phyloP scores from a whole-genome alignment of 306 rosid species.

The Trifolium pratense region DNA sequence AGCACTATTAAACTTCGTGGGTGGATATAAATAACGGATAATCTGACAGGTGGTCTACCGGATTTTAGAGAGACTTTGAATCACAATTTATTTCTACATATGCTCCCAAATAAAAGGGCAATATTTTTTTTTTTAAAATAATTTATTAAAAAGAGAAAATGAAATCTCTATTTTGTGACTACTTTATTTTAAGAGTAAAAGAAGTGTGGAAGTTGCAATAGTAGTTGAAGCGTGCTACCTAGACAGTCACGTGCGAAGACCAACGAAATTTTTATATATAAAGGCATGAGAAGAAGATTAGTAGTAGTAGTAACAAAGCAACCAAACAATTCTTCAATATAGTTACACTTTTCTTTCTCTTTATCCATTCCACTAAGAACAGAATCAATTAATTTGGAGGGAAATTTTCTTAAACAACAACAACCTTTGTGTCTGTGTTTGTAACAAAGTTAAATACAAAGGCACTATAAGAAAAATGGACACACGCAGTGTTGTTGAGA shows the following conservation, averaged over 20 bases:
- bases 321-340: too few species aligned
- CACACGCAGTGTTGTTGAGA: slow-evolving; percentile 50
- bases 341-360: background rate
- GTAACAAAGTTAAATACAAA: background rate
- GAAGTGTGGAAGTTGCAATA: background rate
- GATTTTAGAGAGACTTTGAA: too few species aligned
- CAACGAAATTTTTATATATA: background rate
- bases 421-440: background rate
- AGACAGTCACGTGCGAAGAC: slow-evolving; percentile 13
- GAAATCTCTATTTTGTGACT: background rate
- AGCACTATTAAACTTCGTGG: too few species aligned
- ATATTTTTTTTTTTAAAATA: too few species aligned
- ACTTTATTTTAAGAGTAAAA: background rate
- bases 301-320: too few species aligned
- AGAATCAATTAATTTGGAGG: too few species aligned
- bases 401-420: background rate
- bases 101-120: too few species aligned
- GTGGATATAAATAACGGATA: too few species aligned
- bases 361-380: background rate
- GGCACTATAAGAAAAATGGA: slow-evolving; percentile 44
- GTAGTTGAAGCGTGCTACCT: slow-evolving; percentile 5
- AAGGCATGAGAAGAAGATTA: background rate
- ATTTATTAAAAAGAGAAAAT: background rate
- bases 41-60: too few species aligned
- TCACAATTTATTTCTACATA: too few species aligned